A percentile compares a stretch with the other conserved stretches of the same genome.
Conservation (phyloP, 805 yeast species). For the Starmerella floricola region DNA sequence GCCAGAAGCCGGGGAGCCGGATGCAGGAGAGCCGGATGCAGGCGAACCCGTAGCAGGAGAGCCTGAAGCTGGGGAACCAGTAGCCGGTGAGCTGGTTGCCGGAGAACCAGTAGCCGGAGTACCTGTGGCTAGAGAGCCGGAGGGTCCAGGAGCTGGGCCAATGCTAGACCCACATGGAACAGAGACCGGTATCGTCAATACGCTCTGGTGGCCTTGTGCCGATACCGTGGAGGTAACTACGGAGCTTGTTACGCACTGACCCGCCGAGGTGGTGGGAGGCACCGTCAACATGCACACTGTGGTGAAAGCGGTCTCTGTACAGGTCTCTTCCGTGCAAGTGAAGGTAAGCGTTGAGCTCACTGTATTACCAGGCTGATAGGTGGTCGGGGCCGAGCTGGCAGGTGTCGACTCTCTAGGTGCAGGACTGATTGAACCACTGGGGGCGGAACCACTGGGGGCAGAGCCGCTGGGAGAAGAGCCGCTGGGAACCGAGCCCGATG, state of each 20-base stretch:
- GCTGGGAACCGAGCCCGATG: conserved; percentile 1
- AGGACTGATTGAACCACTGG: not conserved
- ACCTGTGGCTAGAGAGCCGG: not conserved
- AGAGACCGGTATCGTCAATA: not conserved
- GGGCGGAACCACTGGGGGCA: not conserved
- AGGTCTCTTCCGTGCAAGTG: conserved; percentile 16
- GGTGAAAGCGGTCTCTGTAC: conserved; percentile 7
- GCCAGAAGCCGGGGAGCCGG: not conserved
- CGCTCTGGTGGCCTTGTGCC: not conserved
- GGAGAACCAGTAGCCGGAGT: no score
- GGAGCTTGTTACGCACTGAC: conserved; percentile 10
- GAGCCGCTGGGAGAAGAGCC: not conserved
- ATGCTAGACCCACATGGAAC: no score
- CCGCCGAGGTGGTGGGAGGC: conserved; percentile 6
- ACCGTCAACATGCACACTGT: conserved; percentile 12
- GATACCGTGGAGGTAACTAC: conserved; percentile 5
- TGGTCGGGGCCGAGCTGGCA: not conserved
- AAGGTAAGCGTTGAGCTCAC: conserved; percentile 9
- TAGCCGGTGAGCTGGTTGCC: not conserved
- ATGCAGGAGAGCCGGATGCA: no score
- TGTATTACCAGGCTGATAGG: not conserved
- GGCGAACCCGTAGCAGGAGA: not conserved
- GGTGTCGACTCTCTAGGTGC: not conserved
- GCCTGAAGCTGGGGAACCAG: no score
- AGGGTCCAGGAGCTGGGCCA: not conserved